These are phyloP conservation scores for Aspergillus quadrilineatus DNA, from an alignment of 2,329 filamentous ascomycete genomes.

Conservation along the genomic window DNA sequence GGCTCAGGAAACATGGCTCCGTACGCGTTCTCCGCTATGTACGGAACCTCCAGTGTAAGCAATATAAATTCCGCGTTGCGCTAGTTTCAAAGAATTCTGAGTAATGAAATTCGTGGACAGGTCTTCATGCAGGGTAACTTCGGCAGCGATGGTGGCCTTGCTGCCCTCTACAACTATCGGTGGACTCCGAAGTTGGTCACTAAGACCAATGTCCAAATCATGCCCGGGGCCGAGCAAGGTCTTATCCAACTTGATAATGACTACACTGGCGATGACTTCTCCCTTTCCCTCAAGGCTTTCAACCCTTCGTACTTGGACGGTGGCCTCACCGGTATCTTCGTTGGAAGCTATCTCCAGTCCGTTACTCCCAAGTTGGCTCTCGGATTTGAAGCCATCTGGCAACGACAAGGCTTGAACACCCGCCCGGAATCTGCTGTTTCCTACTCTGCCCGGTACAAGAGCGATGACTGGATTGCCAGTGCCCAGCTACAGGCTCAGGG, in stretches of 20 bases:
- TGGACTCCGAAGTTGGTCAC: slow-evolving; percentile 78
- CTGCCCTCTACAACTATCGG: slow-evolving; percentile 88
- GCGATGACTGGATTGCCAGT: slow-evolving; percentile 86
- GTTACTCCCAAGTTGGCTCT: slow-evolving; percentile 83
- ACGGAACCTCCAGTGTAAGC: slow-evolving; percentile 85
- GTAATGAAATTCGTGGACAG: slow-evolving; percentile 48
- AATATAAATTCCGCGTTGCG: background rate
- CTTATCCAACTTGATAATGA: slow-evolving; percentile 95
- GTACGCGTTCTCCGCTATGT: slow-evolving; percentile 91
- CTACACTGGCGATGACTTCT: slow-evolving; percentile 91
- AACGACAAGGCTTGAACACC: slow-evolving; percentile 77
- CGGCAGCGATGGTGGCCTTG: slow-evolving; percentile 86
- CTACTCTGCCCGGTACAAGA: slow-evolving; percentile 89
- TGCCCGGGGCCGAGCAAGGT: slow-evolving; percentile 72
- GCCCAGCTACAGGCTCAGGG: slow-evolving; percentile 87
- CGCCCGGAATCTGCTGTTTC: slow-evolving; percentile 89
- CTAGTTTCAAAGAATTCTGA: slow-evolving; percentile 2
- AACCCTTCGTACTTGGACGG: slow-evolving; percentile 95
- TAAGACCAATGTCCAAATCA: slow-evolving; percentile 84
- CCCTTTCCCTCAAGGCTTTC: slow-evolving; percentile 85
- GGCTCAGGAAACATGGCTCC: slow-evolving; percentile 78
- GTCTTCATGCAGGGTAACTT: slow-evolving; percentile 93
- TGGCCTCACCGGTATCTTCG: slow-evolving; percentile 89
- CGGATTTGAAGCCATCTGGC: slow-evolving; percentile 91
- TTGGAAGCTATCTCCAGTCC: slow-evolving; percentile 92